Evolutionary conservation across 768 basidiomycete species (phyloP).

Genomic region (Phallus indusiatus): DNA sequence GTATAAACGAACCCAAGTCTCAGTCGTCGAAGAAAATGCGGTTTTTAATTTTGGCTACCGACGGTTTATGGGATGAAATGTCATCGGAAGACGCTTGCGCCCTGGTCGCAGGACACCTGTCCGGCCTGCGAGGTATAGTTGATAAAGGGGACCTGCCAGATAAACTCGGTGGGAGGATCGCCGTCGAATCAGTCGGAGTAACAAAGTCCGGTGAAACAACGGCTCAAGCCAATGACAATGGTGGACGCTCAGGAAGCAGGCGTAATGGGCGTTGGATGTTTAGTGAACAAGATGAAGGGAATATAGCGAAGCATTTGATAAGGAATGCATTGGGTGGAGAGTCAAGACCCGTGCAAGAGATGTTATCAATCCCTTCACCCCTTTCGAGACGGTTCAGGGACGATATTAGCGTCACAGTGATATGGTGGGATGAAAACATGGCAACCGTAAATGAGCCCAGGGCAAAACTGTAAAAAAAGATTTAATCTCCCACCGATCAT

Average conservation of each 20-base stretch:
- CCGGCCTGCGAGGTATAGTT: slow-evolving; percentile 55
- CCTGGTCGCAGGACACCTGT: slow-evolving; percentile 74
- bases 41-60: slow-evolving; percentile 87
- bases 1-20: slow-evolving; percentile 9
- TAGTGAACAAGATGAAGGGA: slow-evolving; percentile 43
- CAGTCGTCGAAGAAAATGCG: slow-evolving; percentile 33
- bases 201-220: slow-evolving; percentile 54
- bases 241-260: slow-evolving; percentile 13
- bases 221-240: slow-evolving; percentile 18
- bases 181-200: slow-evolving; percentile 42
- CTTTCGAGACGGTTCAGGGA: slow-evolving; percentile 70
- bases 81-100: slow-evolving; percentile 77
- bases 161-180: slow-evolving; percentile 15
- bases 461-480: slow-evolving; percentile 40
- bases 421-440: slow-evolving; percentile 74
- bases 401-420: slow-evolving; percentile 76
- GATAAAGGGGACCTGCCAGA: slow-evolving; percentile 46
- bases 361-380: slow-evolving; percentile 79
- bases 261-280: slow-evolving; percentile 58
- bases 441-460: slow-evolving; percentile 33
- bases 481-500: too few species aligned
- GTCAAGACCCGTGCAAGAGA: slow-evolving; percentile 40
- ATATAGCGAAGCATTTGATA: slow-evolving; percentile 74
- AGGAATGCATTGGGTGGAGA: slow-evolving; percentile 77
- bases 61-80: slow-evolving; percentile 60